Evolutionary conservation across 2,329 filamentous ascomycete genomes (phyloP).

Genomic region (Alternaria ethzedia): DNA sequence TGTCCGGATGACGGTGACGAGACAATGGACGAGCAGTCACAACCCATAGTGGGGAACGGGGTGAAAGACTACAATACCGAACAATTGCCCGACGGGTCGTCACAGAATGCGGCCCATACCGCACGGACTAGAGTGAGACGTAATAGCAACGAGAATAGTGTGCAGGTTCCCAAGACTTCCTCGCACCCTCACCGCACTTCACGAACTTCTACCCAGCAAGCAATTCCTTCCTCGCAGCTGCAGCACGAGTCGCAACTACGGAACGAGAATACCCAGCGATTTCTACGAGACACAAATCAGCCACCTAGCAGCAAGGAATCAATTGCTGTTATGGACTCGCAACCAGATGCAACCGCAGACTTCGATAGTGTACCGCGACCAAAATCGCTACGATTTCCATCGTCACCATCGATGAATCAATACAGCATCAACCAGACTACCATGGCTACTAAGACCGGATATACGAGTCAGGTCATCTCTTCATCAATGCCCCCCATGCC

Average conservation of each 20-base stretch:
- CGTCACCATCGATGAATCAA: slow-evolving; percentile 45
- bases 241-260: slow-evolving; percentile 27
- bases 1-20: slow-evolving; percentile 32
- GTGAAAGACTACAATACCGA: slow-evolving; percentile 24
- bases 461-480: slow-evolving; percentile 38
- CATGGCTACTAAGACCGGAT: slow-evolving; percentile 35
- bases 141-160: slow-evolving; percentile 25
- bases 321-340: slow-evolving; percentile 55
- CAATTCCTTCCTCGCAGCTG: slow-evolving; percentile 27
- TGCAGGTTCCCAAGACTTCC: slow-evolving; percentile 49
- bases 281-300: slow-evolving; percentile 16
- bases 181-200: slow-evolving; percentile 39
- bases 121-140: slow-evolving; percentile 19
- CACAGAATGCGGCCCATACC: slow-evolving; percentile 24
- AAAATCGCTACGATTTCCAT: slow-evolving; percentile 41
- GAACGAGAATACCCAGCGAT: slow-evolving; percentile 24
- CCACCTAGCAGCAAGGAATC: slow-evolving; percentile 42
- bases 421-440: slow-evolving; percentile 48
- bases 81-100: slow-evolving; percentile 43
- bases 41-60: slow-evolving; percentile 15
- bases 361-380: slow-evolving; percentile 35
- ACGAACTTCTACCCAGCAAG: slow-evolving; percentile 24
- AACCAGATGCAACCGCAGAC: slow-evolving; percentile 43
- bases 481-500: slow-evolving; percentile 44
- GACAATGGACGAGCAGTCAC: slow-evolving; percentile 27